These are phyloP conservation scores for Cryphonectria naterciae DNA, from an alignment of 2,329 filamentous ascomycete species.

Conservation along the genomic window DNA sequence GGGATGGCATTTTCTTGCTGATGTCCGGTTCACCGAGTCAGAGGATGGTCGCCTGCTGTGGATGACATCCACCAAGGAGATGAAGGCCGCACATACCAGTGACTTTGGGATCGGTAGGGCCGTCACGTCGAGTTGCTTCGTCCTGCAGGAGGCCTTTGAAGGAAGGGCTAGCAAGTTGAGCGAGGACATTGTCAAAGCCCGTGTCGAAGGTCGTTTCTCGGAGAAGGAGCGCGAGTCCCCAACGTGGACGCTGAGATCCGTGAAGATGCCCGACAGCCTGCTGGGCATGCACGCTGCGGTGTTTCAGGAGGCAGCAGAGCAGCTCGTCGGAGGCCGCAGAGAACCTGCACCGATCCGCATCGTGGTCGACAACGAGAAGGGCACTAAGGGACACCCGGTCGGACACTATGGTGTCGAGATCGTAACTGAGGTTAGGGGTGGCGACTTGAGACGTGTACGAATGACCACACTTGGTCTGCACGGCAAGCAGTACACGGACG, in stretches of 20 bases:
- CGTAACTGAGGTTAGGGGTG: conserved; percentile 63
- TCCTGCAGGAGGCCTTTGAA: conserved; percentile 76
- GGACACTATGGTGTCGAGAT: conserved; percentile 74
- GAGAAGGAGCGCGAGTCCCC: conserved; percentile 82
- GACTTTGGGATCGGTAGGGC: conserved; percentile 53
- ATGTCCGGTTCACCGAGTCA: conserved; percentile 75
- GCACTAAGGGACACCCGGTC: conserved; percentile 67
- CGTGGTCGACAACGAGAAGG: conserved; percentile 71
- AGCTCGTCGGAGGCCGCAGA: conserved; percentile 65
- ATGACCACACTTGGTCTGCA: conserved; percentile 65
- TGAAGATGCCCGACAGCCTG: conserved; percentile 63
- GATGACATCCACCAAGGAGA: conserved; percentile 67
- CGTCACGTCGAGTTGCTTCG: conserved; percentile 68
- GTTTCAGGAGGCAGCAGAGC: conserved; percentile 70
- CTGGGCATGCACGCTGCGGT: conserved; percentile 68
- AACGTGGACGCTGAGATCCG: conserved; percentile 78
- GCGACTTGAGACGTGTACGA: conserved; percentile 54
- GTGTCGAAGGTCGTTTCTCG: conserved; percentile 81
- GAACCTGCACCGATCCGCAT: conserved; percentile 72
- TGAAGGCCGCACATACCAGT: conserved; percentile 58
- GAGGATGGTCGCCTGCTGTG: conserved; percentile 67
- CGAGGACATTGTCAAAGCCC: conserved; percentile 86
- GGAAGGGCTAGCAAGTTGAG: conserved; percentile 75
- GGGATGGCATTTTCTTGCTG: conserved; percentile 70
- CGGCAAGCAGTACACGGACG: conserved; percentile 74